phyloP scores from a whole-genome alignment of 495 filamentous ascomycete species.

The Xylaria flabelliformis region DNA sequence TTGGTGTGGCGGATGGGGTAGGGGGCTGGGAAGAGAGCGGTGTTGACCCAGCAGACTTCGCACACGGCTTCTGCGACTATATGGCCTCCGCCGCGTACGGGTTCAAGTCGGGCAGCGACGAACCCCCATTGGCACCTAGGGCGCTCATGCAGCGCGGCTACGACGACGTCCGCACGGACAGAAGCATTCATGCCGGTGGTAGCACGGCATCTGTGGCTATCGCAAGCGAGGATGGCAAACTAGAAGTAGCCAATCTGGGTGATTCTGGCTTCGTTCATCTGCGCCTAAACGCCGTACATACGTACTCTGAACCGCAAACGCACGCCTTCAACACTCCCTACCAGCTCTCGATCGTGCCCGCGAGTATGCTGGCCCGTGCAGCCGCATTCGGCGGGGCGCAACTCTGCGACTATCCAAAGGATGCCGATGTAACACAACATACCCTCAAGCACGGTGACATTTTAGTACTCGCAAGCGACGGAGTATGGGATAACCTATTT shows the following conservation, averaged over 20 bases:
- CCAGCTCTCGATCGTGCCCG: slow-evolving; percentile 88
- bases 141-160: slow-evolving; percentile 84
- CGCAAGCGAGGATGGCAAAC: slow-evolving; percentile 67
- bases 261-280: slow-evolving; percentile 95
- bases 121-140: slow-evolving; percentile 62
- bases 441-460: slow-evolving; percentile 87
- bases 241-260: slow-evolving; percentile 93
- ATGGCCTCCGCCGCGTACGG: slow-evolving; percentile 78
- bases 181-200: slow-evolving; percentile 77
- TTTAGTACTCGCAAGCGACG: slow-evolving; percentile 88
- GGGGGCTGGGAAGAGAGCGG: slow-evolving; percentile 92
- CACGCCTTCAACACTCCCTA: slow-evolving; percentile 98
- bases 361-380: slow-evolving; percentile 74
- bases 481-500: slow-evolving; percentile 96
- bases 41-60: slow-evolving; percentile 93
- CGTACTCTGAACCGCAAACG: slow-evolving; percentile 83
- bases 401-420: slow-evolving; percentile 79
- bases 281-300: slow-evolving; percentile 80
- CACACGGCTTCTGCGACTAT: slow-evolving; percentile 89
- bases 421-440: slow-evolving; percentile 80
- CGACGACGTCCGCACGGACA: slow-evolving; percentile 75
- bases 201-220: slow-evolving; percentile 89
- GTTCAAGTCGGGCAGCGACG: slow-evolving; percentile 41
- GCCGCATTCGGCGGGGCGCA: slow-evolving; percentile 81
- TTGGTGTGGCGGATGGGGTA: slow-evolving; percentile 93